Evolutionary conservation across 2,329 filamentous ascomycete genomes (phyloP), one percentile per base, ranked within the genome.

Genomic region (Botrytis elliptica): DNA sequence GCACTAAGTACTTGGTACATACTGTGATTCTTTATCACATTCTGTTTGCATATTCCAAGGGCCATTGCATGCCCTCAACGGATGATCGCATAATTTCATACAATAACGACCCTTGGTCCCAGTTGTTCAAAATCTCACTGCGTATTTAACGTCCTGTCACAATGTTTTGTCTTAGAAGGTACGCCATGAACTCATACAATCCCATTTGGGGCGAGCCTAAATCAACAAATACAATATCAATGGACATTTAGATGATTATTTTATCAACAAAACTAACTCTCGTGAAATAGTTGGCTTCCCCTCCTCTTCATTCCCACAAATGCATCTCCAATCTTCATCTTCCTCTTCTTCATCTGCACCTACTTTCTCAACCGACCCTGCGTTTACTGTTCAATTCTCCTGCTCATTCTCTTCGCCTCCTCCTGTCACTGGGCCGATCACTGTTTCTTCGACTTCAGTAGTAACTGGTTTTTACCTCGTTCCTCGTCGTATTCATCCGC

Each of bases 321-420:
- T 82, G 92, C 93, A 78, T 94, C 92, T 74, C 93, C 93, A 40
- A 88, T 93, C 80, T 95, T 95, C 85, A 93, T 96, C 82, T 89
- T 95, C 84, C 89, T 94, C 84, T 94, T 96, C 87, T 92, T 99
- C 85, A 88, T 94, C 77, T 94, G 95, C 83, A 97, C 95, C 77
- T 98, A 97, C 86, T 93, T 97, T 84, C 91, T 99, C 79, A 97
- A 98, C 85, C 91, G 95, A 72, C 96, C 96, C 71, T 99, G 96
- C 85, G 92, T 97, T 79, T 99, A 99, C 88, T 99, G 96, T 88
- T 97, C 94, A 75, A 91, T 98, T 75, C 92, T 99, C 71, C 93
- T 99, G 67, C 88, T 97, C 77, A 94, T 98, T 79, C 93, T 99
- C 78, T 97, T 98, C 85, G 88, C 95, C 77, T 97, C 94, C 40